Base-by-base conservation (phyloP, 768 basidiomycete genomes). In the Pleurotus platypus region DNA sequence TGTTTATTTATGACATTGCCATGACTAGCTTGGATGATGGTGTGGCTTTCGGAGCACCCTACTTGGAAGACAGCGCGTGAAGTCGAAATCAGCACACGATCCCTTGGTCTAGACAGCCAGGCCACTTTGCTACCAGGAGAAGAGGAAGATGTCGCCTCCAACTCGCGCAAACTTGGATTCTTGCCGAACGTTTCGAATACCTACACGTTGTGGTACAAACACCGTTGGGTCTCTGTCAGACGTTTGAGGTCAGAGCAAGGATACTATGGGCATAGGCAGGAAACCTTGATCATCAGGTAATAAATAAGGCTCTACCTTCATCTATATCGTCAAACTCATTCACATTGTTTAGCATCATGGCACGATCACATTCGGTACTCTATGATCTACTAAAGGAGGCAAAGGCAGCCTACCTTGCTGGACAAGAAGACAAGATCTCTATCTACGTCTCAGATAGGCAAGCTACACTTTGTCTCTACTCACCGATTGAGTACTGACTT, bases 11-110 rank as follows among this genome's bases (percentile, higher is more conserved):
- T 30, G 30, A 2, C 30, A 1, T 3, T 2, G 3, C 30, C 3
- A 9, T 8, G 1, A 39, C 24, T 57, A 89, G 86, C 78, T 39
- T 90, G 89, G 89, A 75, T 90, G 63, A 79, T 88, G 78, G 69
- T 77, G 40, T 90, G 88, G 87, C 68, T 90, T 0, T 82, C 85
- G 3, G 75, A 76, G 51, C 82, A 83, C 42, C 77, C 83, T 16
- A 72, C 78, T n/a, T 89, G 84, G 84, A 70, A 77, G 79, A 64
- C 68, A 38, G 77, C 81, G 5, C 78, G 84, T 6, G 75, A 79
- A 56, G 72, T 87, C 24, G 69, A 82, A 46, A 70, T 86, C 38
- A 78, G 73, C 61, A 85, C 83, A 4, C 61, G 42, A 16, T 62
- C 64, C 61, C 79, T 70, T 66, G 74, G 66, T 13, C 67, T 76